Evolutionary conservation across 768 basidiomycete species (phyloP), one percentile per base, ranked within the genome.

Genomic region (Boletus reticuloceps): DNA sequence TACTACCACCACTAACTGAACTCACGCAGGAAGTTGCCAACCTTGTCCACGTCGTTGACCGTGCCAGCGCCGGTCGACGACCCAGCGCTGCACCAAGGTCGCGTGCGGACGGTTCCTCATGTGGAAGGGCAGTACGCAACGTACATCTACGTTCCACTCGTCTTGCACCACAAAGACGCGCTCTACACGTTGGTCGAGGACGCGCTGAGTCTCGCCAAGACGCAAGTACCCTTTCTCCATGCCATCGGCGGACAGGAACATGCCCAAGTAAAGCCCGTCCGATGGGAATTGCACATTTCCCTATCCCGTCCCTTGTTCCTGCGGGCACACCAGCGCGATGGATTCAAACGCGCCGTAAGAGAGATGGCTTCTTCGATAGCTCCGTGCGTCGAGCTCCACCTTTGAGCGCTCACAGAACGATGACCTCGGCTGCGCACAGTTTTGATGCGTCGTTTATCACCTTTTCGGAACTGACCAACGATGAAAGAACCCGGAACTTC

Each of bases 121-220:
- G 84, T 93, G 5, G 88, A 92, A 13, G 95, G 95, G 1, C 93
- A 95, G 65, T 95, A 83, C 67, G 84, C 86, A 1, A 77, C 88
- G 5, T 83, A 95, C 72, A 79, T 94, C 50, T 95, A 88, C 66
- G 75, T 92, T 12, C 81, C 86, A 0, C 64, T 95, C 65, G 59
- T 66, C 50, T 60, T 88, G 29, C 69, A 73, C 46, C 74, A 66
- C 38, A 67, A 62, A 32, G 77, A 80, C 19, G 59, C 72, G 14
- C 71, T 91, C 44, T 71, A 75, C 57, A 69, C 71, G 25, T 58
- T 84, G 13, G 58, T 89, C 25, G 67, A 74, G 53, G 74, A 77
- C 17, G 78, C 79, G 2, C 58, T 84, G 17, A 47, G 55, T 4
- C 67, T 74, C 25, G 79, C 83, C n/a, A 78, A 75, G 63, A 60